These are phyloP conservation scores for Penicillium diatomitis DNA, from an alignment of 495 filamentous ascomycete species.

Conservation along the genomic window DNA sequence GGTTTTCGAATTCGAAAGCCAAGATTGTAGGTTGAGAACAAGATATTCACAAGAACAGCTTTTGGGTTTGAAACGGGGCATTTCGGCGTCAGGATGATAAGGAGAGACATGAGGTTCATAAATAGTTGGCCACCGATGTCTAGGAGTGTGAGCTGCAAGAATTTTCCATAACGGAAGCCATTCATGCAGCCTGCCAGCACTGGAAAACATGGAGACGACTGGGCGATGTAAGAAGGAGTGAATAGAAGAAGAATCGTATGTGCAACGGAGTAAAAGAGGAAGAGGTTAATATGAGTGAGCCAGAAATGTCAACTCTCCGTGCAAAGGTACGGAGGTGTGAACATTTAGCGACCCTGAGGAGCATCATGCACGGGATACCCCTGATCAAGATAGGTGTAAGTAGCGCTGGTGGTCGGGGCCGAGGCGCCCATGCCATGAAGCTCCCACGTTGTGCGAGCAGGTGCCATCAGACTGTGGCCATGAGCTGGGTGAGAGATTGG, in stretches of 20 bases:
- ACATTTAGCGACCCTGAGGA: constrained; percentile 11
- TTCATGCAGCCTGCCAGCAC: not conserved
- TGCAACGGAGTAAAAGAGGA: constrained; percentile 17
- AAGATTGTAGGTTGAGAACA: not conserved
- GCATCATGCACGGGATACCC: constrained; percentile 28
- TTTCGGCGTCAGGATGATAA: constrained; percentile 30
- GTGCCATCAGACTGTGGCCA: constrained; percentile 15
- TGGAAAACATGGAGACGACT: constrained; percentile 11
- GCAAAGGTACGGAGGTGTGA: constrained; percentile 7
- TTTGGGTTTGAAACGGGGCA: constrained; percentile 17
- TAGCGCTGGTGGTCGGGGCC: constrained; percentile 11
- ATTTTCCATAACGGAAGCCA: not conserved
- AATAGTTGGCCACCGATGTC: constrained; percentile 12
- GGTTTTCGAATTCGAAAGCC: constrained; percentile 7
- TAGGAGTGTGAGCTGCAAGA: not conserved
- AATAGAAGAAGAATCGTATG: constrained; percentile 26
- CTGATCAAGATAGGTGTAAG: constrained; percentile 30
- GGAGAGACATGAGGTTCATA: constrained; percentile 36
- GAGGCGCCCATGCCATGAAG: constrained; percentile 19
- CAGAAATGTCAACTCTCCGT: not conserved
- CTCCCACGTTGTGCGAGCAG: constrained; percentile 27
- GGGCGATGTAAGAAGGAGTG: constrained; percentile 32
- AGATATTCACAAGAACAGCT: constrained; percentile 13
- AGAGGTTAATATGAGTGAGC: constrained; percentile 15
- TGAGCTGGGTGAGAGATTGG: constrained; percentile 27